A percentile compares a stretch with the other conserved stretches of the same genome.
Conservation (phyloP, 2,329 filamentous ascomycete genomes). For the Epichloe glyceriae region DNA sequence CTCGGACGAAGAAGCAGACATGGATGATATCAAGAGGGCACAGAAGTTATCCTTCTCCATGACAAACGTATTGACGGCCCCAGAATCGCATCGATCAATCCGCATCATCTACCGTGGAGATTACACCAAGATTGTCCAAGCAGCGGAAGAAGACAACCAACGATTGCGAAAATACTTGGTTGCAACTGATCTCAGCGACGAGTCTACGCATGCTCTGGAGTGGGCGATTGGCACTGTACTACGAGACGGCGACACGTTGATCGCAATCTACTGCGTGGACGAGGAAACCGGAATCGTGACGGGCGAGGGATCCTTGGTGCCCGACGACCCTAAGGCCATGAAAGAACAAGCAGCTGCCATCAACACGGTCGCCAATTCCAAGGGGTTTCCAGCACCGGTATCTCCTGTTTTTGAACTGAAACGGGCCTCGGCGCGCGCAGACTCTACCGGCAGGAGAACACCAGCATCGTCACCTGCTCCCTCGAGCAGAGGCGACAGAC, state of each 20-base stretch:
- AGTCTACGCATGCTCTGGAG: slow-evolving; percentile 88
- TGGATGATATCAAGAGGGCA: slow-evolving; percentile 74
- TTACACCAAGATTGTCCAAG: slow-evolving; percentile 59
- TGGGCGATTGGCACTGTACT: slow-evolving; percentile 96
- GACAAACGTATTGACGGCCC: slow-evolving; percentile 65
- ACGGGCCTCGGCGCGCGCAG: slow-evolving; percentile 16
- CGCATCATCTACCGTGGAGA: slow-evolving; percentile 86
- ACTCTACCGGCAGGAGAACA: slow-evolving; percentile 17
- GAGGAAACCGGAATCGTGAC: slow-evolving; percentile 59
- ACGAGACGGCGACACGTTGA: slow-evolving; percentile 83
- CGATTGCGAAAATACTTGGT: slow-evolving; percentile 83
- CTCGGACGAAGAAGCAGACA: slow-evolving; percentile 75
- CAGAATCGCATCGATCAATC: slow-evolving; percentile 67
- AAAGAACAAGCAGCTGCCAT: slow-evolving; percentile 64
- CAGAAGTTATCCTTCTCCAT: slow-evolving; percentile 73
- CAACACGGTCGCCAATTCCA: slow-evolving; percentile 43
- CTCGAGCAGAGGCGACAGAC: slow-evolving; percentile 34
- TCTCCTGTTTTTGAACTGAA: slow-evolving; percentile 23
- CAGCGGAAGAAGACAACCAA: slow-evolving; percentile 66
- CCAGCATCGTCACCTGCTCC: slow-evolving; percentile 35
- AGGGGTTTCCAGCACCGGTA: slow-evolving; percentile 17
- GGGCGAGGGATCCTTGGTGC: slow-evolving; percentile 40
- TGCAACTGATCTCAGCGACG: slow-evolving; percentile 88
- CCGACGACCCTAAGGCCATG: slow-evolving; percentile 62
- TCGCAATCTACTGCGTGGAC: slow-evolving; percentile 87